Evolutionary conservation across 345 rosid species (phyloP), one percentile per base, ranked within the genome.

Genomic region (Populus deltoides): DNA sequence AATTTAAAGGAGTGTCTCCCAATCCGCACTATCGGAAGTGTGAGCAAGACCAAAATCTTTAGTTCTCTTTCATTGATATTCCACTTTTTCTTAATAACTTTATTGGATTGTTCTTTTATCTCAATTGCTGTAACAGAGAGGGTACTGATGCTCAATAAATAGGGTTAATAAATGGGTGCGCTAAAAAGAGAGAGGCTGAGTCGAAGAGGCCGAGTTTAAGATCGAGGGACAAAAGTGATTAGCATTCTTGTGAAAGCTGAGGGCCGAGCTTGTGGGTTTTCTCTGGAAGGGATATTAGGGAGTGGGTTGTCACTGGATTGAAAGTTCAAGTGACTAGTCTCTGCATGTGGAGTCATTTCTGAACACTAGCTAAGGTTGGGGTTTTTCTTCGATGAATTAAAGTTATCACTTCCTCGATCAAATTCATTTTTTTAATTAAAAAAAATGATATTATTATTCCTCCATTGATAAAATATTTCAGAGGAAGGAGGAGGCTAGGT

Each of bases 1-100:
- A 49, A 47, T 43, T 65, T 24, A 25, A 47, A 63, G 76, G 76
- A 49, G 38, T 63, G 75, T 36, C 59, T 70, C 33, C 73, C 67
- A 51, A 25, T 24, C 35, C 27, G 61, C 61, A 55, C 24, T 3
- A 0, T 20, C 11, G 22, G 61, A 7, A 7, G 18, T 16, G 55
- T 16, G 55, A 16, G 55, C 17, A 49, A 47, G 1, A 20, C 25
- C 25, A 53, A 20, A 20, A 53, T 8, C 61, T 55, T 55, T 55
- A 20, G 61, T 22, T 55, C 3, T 22, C 61, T 55, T 55, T 22
- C 8, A 8, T 55, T 55, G 11, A 55, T 55, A 2, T 20, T n/a
- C 31, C 55, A 12, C 72, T 2, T 69, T 17, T 69, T 4, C 1
- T 41, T 27, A 43, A 4, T 43, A 13, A 43, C 13, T 43, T 8